Evolutionary conservation across 2,329 filamentous ascomycete species (phyloP), one percentile per base, ranked within the genome.

Genomic region (Nothophaeocryptopus gaeumannii): DNA sequence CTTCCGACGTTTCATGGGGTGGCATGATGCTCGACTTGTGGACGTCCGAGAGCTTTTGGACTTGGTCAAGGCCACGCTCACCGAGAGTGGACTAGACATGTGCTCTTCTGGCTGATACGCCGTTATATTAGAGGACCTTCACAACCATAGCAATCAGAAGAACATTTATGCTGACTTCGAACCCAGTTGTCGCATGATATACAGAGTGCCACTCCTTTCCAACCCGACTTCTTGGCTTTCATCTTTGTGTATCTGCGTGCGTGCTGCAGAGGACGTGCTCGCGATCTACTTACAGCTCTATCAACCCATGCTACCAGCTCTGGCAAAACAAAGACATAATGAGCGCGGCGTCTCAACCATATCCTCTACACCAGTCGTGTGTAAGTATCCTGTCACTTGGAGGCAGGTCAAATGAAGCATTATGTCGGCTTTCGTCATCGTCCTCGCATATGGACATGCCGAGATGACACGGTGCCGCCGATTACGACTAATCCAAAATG

Each of bases 401-500:
- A 34, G 45, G 14, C 45, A 47, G 31, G 45, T 47, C 8, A 31
- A 31, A 5, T 20, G 45, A 14, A 47, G 41, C 31, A 47, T 37
- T 29, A 39, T 34, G 16, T 47, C 45, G 9, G 39, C 39, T 13
- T 37, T 47, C 32, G 38, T 47, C 10, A 15, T 47, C 7, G 20
- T 47, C 11, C 36, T 14, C 30, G 45, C 45, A 15, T 41, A 42
- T 20, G 32, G 37, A 12, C 37, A 41, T 13, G 45, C 37, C 20
- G 45, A 47, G 37, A 16, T 47, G 29, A 58, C 0, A 77, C 73
- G 2, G 52, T 49, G 0, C 74, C 75, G 3, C 68, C 69, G 3
- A 77, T 70, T 37, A 60, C 66, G 3, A 79, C 58, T 10, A 78
- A 55, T 0, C 70, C 75, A 13, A 74, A 60, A 43, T 77, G 73